Evolutionary conservation across 2,329 filamentous ascomycete species (phyloP).

Genomic region (Anisogramma anomala): DNA sequence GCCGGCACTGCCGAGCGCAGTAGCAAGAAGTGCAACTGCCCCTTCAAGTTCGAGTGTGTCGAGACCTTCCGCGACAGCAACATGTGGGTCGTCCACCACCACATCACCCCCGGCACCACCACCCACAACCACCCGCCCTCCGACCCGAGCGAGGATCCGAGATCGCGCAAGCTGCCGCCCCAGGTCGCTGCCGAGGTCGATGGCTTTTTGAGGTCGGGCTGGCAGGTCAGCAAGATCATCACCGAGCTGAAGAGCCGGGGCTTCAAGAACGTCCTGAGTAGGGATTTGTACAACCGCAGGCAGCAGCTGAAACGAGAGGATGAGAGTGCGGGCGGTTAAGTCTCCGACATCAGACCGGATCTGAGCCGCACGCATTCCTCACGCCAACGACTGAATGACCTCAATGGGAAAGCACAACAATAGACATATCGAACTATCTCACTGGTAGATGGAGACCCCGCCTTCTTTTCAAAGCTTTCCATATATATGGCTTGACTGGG

Average conservation of each 20-base stretch:
- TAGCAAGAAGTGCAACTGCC: constrained; percentile 27
- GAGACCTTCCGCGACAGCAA: constrained; percentile 24
- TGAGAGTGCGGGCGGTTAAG: no score
- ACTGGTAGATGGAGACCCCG: no score
- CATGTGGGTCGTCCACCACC: constrained; percentile 27
- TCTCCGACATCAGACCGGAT: no score
- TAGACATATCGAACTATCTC: no score
- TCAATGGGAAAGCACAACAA: no score
- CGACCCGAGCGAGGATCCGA: constrained; percentile 25
- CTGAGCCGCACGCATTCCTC: no score
- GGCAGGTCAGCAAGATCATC: constrained; percentile 26
- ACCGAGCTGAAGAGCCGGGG: constrained; percentile 24
- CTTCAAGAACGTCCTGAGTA: constrained; percentile 26
- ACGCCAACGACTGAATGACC: no score
- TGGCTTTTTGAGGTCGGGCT: constrained; percentile 22
- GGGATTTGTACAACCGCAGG: constrained; percentile 27
- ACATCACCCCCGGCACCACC: constrained; percentile 17
- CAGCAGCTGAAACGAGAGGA: constrained; percentile 21
- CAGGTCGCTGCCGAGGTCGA: constrained; percentile 24
- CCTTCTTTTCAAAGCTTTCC: no score
- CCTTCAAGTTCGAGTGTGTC: constrained; percentile 27
- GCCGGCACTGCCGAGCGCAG: constrained; percentile 24
- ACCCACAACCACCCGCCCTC: constrained; percentile 27
- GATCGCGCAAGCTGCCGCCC: constrained; percentile 24
- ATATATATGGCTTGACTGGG: no score